Conservation (phyloP, 139 green algal species). For the Raphidocelis subcapitata region DNA sequence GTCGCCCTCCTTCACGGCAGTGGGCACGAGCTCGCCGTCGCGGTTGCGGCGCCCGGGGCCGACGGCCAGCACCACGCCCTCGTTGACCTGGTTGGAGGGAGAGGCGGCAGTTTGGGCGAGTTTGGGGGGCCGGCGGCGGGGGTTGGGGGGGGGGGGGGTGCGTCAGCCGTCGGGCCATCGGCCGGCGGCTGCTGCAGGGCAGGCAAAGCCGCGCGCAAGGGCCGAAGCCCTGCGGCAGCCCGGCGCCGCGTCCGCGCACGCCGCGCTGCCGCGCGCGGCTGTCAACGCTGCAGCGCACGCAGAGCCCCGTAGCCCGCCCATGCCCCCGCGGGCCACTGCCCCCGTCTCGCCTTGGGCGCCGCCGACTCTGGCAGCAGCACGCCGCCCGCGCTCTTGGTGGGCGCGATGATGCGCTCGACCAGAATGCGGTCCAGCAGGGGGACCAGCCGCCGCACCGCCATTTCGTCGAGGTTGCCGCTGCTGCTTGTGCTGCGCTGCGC, state of each 20-base stretch:
- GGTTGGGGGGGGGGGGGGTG: no score
- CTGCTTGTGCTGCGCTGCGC: no score
- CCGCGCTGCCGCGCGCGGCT: no score
- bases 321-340: no score
- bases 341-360: conserved; percentile 66
- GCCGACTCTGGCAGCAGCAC: conserved; percentile 92
- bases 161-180: no score
- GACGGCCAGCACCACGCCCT: conserved; percentile 88
- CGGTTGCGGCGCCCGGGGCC: conserved; percentile 79
- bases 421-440: conserved; percentile 80
- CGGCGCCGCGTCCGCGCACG: background rate
- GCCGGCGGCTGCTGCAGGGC: no score
- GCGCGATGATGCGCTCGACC: conserved; percentile 81
- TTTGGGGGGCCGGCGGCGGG: no score
- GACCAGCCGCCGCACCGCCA: conserved; percentile 46
- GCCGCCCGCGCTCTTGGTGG: conserved; percentile 83
- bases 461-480: background rate
- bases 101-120: no score
- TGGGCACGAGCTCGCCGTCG: conserved; percentile 78
- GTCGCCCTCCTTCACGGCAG: conserved; percentile 89
- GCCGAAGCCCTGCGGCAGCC: background rate
- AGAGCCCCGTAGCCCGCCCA: no score
- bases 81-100: conserved; percentile 74
- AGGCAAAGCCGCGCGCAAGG: no score
- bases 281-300: no score